Evolutionary conservation across 805 yeast species (phyloP), one percentile per base, ranked within the genome.

Genomic region (Cyberlindnera galapagoensis): DNA sequence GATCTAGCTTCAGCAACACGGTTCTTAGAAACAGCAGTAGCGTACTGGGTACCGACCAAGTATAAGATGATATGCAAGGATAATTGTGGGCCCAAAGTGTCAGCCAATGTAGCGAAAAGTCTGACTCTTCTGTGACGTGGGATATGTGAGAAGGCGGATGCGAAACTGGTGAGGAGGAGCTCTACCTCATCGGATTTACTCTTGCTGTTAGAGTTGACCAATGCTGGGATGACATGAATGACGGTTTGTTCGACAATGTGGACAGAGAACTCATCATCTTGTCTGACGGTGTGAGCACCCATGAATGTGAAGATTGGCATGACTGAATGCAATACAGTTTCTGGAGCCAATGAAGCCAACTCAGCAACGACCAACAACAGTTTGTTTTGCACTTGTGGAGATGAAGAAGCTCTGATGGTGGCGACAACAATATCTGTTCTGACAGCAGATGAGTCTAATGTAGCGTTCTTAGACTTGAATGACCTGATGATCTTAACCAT

Each of bases 231-330:
- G 30, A 92, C 96, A 47, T 82, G 79, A 15, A 81, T 62, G 30
- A 92, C 80, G 2, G 98, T 90, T 54, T 85, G 92, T 50, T 87
- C 94, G 41, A 92, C 86, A 27, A 88, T 97, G 44, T 83, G 83
- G 20, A 81, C 81, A 1, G 97, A 86, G 51, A 84, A 90, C 53
- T 86, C 97, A 57, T 92, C 97, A 56, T 92, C 98, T 60, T 92
- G 96, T 50, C 95, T 80, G 32, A 92, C 74, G 10, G 97, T 88
- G 51, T 87, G 94, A 9, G 97, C 95, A 38, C 98, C 98, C 97
- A 92, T 92, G 49, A 92, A 92, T 1, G 98, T 92, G 65, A 92
- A 92, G 31, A 92, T 90, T n/a, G 98, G 98, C 98, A 92, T 92
- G 7, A 92, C 95, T 3, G 96, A 83, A 60, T 92, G 97, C 33